Evolutionary conservation across 176 grass and related monocot species (phyloP).

Genomic region (Calamus simplicifolius): DNA sequence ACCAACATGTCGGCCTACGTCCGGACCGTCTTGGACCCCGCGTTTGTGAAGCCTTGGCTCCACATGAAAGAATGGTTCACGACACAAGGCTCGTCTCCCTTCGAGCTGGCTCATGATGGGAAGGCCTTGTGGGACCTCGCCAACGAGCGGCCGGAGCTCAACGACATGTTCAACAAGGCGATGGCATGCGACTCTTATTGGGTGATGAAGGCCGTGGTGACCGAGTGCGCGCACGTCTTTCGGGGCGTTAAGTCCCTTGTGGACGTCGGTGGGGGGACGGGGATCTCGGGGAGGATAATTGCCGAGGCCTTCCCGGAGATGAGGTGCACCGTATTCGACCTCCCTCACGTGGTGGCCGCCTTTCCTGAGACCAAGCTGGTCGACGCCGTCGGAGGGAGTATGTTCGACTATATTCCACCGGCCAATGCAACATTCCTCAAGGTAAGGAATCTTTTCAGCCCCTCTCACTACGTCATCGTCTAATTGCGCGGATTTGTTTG

Average conservation of each 20-base stretch:
- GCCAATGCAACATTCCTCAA: slow-evolving; percentile 44
- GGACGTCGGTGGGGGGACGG: slow-evolving; percentile 32
- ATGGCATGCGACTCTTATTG: slow-evolving; percentile 14
- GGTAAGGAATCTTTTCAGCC: slow-evolving; percentile 4
- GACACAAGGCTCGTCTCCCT: background rate
- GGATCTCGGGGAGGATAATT: slow-evolving; percentile 3
- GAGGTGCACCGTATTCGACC: slow-evolving; percentile 38
- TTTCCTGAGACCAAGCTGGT: slow-evolving; percentile 7
- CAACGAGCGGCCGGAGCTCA: background rate
- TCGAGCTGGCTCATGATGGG: slow-evolving; percentile 9
- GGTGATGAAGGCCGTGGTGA: slow-evolving; percentile 6
- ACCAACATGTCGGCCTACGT: slow-evolving; percentile 15
- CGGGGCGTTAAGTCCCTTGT: slow-evolving; percentile 21
- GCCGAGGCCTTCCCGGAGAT: slow-evolving; percentile 24
- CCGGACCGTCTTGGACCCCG: slow-evolving; percentile 2
- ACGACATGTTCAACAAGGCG: slow-evolving; percentile 13
- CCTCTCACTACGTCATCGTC: no score
- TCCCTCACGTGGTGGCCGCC: slow-evolving; percentile 18
- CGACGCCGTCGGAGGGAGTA: slow-evolving; percentile 32
- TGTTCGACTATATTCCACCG: slow-evolving; percentile 39
- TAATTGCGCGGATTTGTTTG: no score
- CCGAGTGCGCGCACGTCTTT: background rate
- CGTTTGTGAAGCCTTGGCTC: background rate
- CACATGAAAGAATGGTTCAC: slow-evolving; percentile 20
- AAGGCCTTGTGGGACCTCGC: slow-evolving; percentile 11